Evolutionary conservation across 345 rosid genomes (phyloP), one percentile per base, ranked within the genome.

Genomic region (Salix viminalis): DNA sequence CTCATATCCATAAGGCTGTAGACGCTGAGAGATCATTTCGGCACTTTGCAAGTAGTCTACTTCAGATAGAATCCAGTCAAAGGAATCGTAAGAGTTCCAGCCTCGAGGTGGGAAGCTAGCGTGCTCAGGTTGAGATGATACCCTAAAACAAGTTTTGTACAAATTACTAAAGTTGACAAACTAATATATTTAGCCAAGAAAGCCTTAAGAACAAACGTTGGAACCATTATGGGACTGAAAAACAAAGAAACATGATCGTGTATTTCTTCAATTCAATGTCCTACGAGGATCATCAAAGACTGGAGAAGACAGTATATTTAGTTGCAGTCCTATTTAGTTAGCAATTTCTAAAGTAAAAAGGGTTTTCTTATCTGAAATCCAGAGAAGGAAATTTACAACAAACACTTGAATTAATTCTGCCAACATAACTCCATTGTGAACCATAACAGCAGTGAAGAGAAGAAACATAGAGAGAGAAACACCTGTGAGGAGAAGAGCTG

Each of bases 51-150:
- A 79, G 83, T 93, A 93, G 87, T 93, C 99, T 72, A 87, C 85
- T 84, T 93, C 99, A 2, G 94, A 91, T 80, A 93, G 73, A 7
- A 85, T 88, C 99, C 99, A 96, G 81, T 90, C 88, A 81, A 90
- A 95, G 70, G 99, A 93, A 81, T 96, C 98, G 32, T 96, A 96
- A 0, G 99, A 93, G 69, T 91, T 96, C 98, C 99, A 96, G 54
- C 99, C 99, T 88, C 98, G 88, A 16, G 98, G 98, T 30, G 99
- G 99, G 48, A 77, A 77, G 84, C 84, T 81, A 72, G 94, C 95
- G 69, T 66, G 92, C 46, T 73, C 83, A 28, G 34, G 16, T 50
- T 68, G 75, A 46, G 78, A 82, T 46, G 74, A 79, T 36, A 80
- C 79, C 83, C 89, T 86, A 83, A 78, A 78, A 78, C 23, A n/a